A percentile compares a stretch with the other conserved stretches of the same genome.
phyloP scores from a whole-genome alignment of 768 basidiomycete genomes.

The Trametes punicea region DNA sequence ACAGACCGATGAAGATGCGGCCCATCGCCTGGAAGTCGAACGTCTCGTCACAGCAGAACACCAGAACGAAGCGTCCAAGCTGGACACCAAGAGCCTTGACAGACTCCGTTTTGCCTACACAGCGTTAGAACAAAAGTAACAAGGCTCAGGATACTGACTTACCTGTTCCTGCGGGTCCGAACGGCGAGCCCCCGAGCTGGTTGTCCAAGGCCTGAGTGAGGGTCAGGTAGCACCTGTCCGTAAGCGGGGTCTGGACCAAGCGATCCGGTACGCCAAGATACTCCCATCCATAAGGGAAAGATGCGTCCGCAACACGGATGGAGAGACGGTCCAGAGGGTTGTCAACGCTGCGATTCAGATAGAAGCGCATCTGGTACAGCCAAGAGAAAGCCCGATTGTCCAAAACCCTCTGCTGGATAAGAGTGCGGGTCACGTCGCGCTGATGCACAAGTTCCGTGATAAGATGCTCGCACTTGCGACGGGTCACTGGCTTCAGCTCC shows the following conservation, averaged over 20 bases:
- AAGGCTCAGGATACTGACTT: slow-evolving; percentile 17
- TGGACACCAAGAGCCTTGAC: slow-evolving; percentile 98
- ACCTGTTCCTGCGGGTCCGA: slow-evolving; percentile 98
- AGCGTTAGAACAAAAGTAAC: slow-evolving; percentile 1
- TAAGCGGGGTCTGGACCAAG: slow-evolving; percentile 96
- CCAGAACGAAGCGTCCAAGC: slow-evolving; percentile 96
- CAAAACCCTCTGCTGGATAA: slow-evolving; percentile 60
- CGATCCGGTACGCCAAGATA: slow-evolving; percentile 96
- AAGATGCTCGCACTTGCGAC: slow-evolving; percentile 96
- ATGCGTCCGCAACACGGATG: slow-evolving; percentile 85
- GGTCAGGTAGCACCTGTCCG: slow-evolving; percentile 95
- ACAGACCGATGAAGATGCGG: slow-evolving; percentile 96
- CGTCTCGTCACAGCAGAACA: slow-evolving; percentile 99
- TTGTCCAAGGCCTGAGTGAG: slow-evolving; percentile 93
- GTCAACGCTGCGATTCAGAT: slow-evolving; percentile 67
- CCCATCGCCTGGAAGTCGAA: slow-evolving; percentile 99
- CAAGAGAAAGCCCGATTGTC: slow-evolving; percentile 81
- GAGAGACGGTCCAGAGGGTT: slow-evolving; percentile 78
- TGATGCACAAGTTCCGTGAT: slow-evolving; percentile 99
- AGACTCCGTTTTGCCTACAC: slow-evolving; percentile 92
- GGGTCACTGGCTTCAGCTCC: slow-evolving; percentile 85
- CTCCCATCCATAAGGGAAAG: slow-evolving; percentile 98
- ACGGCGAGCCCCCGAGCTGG: slow-evolving; percentile 95
- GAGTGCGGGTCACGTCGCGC: slow-evolving; percentile 85
- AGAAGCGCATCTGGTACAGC: slow-evolving; percentile 99